Base-by-base conservation (phyloP, 1,284 basidiomycete species). In the Singerocomus inundabilis region DNA sequence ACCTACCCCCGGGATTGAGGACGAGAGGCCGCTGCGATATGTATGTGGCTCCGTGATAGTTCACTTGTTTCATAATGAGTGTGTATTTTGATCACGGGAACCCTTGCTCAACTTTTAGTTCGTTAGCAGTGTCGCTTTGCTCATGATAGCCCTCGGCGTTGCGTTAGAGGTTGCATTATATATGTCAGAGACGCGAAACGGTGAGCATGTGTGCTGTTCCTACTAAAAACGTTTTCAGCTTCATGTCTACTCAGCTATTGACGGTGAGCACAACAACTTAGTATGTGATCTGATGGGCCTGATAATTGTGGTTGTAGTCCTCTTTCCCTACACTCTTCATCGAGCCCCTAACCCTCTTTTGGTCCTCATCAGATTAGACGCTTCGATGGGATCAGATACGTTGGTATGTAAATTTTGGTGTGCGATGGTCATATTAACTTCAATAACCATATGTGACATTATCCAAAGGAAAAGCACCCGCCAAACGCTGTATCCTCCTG, bases 261-360 rank as follows among this genome's bases (percentile, higher is more conserved):
- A 74, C 79, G 29, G 82, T 83, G 58, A 54, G 76, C 66, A 13
- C 18, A 12, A 4, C 24, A n/a, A 16, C 21, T 47, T 8, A 11
- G 7, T 46, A 30, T n/a, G 30, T 25, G 9, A 30, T 36, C n/a
- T 8, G 10, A 35, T 48, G 13, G 50, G n/a, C n/a, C 47, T 53
- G 13, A 48, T 29, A 4, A 44, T 43, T 24, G 53, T 47, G 46
- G 39, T 47, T 25, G 18, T 16, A 84, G 82, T 74, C 80, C 0
- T 83, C 84, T 61, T 69, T 84, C 57, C 82, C 83, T 3, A 77
- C 75, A 13, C 56, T 83, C 64, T 65, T 72, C 49, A 71, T 73
- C 28, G 48, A 60, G 13, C 68, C 68, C 11, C 52, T 70, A 44
- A 71, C 66, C 1, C 64, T 65, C 47, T 59, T 73, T 42, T 79